Percentiles rank a stretch among this genome's conserved stretches.
phyloP scores from a whole-genome alignment of 202 grass and related monocot species.

The Brachypodium distachyon region DNA sequence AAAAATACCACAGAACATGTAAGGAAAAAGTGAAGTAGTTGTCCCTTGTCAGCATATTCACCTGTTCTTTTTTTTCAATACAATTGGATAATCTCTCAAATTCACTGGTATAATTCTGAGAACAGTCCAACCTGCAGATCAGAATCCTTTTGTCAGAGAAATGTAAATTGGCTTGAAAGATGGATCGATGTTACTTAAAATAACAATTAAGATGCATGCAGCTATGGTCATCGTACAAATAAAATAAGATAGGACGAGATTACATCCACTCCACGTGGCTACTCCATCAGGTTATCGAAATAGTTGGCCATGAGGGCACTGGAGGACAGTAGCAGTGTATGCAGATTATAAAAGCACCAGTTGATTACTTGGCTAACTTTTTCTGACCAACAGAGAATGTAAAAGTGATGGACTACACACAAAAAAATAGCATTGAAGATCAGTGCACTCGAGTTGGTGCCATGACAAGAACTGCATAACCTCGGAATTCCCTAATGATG shows the following conservation, averaged over 20 bases:
- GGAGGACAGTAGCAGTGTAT: neutral
- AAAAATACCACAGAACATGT: neutral
- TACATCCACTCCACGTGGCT: neutral
- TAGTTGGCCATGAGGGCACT: neutral
- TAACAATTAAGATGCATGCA: conserved; percentile 2
- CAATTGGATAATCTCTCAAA: neutral
- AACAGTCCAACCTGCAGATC: conserved; percentile 19
- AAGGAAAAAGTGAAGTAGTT: neutral
- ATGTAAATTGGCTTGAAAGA: neutral
- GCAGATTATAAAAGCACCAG: neutral
- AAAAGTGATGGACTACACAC: neutral
- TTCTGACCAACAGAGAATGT: neutral
- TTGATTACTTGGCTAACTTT: neutral
- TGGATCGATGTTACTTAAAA: neutral
- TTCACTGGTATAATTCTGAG: neutral
- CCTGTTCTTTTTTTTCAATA: conserved; percentile 14
- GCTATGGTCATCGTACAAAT: conserved; percentile 4
- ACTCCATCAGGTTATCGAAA: conserved; percentile 7
- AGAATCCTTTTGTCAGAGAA: conserved; percentile 19
- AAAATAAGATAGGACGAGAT: neutral
- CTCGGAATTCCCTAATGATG: neutral
- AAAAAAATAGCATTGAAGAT: neutral
- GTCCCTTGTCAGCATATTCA: neutral
- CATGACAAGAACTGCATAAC: neutral
- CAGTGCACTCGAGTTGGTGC: neutral